phyloP scores from a whole-genome alignment of 1,284 basidiomycete genomes.

The Irpex rosettiformis region DNA sequence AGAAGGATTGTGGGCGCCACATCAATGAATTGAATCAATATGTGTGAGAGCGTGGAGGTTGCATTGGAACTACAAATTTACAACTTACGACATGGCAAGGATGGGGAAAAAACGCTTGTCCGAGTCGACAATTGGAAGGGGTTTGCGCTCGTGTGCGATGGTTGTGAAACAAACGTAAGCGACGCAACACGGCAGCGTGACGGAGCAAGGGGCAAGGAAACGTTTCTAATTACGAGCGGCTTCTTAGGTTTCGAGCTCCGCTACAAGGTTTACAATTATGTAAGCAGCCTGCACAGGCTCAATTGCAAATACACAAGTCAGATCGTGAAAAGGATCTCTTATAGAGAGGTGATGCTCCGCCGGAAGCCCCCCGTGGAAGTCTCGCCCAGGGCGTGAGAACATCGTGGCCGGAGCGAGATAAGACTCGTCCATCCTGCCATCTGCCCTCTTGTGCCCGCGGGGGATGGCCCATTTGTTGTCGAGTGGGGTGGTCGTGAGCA shows the following conservation, averaged over 20 bases:
- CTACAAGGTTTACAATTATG: background rate
- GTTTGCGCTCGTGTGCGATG: background rate
- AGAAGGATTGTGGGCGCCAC: background rate
- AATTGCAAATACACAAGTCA: slow-evolving; percentile 5
- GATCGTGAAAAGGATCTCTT: background rate
- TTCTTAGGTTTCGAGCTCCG: background rate
- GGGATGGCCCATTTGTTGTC: background rate
- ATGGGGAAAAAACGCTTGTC: no score
- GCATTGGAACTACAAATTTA: background rate
- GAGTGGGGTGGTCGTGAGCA: background rate
- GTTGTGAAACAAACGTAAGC: slow-evolving; percentile 1
- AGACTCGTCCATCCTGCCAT: background rate
- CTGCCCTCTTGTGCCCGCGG: background rate
- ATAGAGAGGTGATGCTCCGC: background rate
- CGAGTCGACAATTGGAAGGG: background rate
- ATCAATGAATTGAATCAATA: background rate
- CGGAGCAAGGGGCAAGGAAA: background rate
- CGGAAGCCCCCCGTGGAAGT: background rate
- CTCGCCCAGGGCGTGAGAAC: background rate
- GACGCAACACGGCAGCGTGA: background rate
- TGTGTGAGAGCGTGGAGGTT: background rate
- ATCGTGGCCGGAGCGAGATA: background rate
- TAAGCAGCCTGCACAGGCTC: background rate
- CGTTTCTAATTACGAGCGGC: background rate
- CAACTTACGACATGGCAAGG: background rate